Evolutionary conservation across 208 protist genomes (phyloP).

Genomic region (Leishmania mexicana): DNA sequence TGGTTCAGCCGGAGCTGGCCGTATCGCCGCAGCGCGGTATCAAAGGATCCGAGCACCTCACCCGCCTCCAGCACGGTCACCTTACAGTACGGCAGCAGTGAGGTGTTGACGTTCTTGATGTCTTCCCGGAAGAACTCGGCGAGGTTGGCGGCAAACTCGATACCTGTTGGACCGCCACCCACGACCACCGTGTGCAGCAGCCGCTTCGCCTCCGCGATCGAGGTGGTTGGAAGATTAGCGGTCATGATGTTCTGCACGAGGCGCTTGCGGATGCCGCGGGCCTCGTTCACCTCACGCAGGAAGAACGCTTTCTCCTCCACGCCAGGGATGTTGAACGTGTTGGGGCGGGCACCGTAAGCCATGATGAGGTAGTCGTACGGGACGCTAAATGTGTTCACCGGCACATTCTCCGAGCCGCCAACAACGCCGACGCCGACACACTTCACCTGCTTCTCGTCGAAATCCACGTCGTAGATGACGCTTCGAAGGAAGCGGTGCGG

Average conservation of each 20-base stretch:
- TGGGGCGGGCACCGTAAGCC: slow-evolving; percentile 84
- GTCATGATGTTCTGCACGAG: slow-evolving; percentile 93
- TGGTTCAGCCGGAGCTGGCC: slow-evolving; percentile 64
- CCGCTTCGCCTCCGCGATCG: slow-evolving; percentile 70
- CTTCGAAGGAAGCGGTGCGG: slow-evolving; percentile 80
- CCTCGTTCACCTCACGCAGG: slow-evolving; percentile 90
- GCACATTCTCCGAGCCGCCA: slow-evolving; percentile 60
- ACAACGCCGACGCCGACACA: slow-evolving; percentile 80
- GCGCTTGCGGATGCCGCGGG: slow-evolving; percentile 88
- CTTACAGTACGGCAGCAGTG: slow-evolving; percentile 71
- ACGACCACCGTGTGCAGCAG: slow-evolving; percentile 92
- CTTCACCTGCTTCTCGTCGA: slow-evolving; percentile 68
- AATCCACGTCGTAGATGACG: slow-evolving; percentile 83
- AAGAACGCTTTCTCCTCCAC: slow-evolving; percentile 90
- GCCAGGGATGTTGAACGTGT: slow-evolving; percentile 94
- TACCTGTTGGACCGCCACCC: slow-evolving; percentile 89
- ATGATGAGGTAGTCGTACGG: slow-evolving; percentile 94
- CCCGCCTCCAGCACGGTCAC: slow-evolving; percentile 90
- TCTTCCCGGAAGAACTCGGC: slow-evolving; percentile 92
- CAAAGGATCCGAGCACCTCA: slow-evolving; percentile 89
- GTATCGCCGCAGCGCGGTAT: slow-evolving; percentile 81
- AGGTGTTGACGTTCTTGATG: slow-evolving; percentile 68
- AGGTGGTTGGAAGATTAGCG: slow-evolving; percentile 82
- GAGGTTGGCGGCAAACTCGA: slow-evolving; percentile 89
- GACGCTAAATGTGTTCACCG: slow-evolving; percentile 80